Evolutionary conservation across 495 filamentous ascomycete species (phyloP).

Genomic region (Penicillium canariense): DNA sequence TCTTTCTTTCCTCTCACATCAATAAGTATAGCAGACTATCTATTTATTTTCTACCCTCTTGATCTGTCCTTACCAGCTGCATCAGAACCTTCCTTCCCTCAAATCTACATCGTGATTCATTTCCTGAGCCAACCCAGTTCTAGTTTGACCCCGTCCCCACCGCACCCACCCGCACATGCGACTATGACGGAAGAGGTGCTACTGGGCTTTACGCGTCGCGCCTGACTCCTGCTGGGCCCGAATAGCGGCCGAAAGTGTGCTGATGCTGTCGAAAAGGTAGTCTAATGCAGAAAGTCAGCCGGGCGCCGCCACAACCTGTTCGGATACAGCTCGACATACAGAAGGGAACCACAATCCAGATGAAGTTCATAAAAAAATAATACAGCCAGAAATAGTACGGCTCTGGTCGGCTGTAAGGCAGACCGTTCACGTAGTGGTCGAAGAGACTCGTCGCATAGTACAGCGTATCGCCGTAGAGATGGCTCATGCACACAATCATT

Average conservation of each 20-base stretch:
- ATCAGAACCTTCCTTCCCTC: background rate
- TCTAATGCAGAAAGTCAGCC: conserved; percentile 33
- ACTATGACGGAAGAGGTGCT: conserved; percentile 27
- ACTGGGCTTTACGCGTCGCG: conserved; percentile 36
- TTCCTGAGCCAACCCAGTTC: background rate
- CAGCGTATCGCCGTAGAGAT: conserved; percentile 81
- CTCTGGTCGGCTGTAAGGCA: conserved; percentile 72
- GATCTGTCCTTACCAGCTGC: background rate
- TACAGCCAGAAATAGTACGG: conserved; percentile 84
- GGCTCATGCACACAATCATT: conserved; percentile 68
- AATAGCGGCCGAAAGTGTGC: conserved; percentile 47
- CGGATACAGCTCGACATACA: conserved; percentile 38
- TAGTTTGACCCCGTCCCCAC: conserved; percentile 6
- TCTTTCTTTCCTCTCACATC: background rate
- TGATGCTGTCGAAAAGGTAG: conserved; percentile 52
- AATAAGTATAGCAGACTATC: background rate
- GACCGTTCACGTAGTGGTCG: conserved; percentile 56
- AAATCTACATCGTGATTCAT: conserved; percentile 1
- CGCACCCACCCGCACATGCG: conserved; percentile 12
- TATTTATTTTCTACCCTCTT: background rate
- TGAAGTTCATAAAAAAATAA: conserved; percentile 80
- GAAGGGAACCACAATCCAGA: conserved; percentile 78
- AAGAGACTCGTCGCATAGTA: conserved; percentile 82
- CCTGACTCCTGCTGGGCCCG: conserved; percentile 38
- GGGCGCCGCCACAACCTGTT: background rate